phyloP scores from a whole-genome alignment of 2,329 filamentous ascomycete genomes.

The Aspergillus pseudonomiae region DNA sequence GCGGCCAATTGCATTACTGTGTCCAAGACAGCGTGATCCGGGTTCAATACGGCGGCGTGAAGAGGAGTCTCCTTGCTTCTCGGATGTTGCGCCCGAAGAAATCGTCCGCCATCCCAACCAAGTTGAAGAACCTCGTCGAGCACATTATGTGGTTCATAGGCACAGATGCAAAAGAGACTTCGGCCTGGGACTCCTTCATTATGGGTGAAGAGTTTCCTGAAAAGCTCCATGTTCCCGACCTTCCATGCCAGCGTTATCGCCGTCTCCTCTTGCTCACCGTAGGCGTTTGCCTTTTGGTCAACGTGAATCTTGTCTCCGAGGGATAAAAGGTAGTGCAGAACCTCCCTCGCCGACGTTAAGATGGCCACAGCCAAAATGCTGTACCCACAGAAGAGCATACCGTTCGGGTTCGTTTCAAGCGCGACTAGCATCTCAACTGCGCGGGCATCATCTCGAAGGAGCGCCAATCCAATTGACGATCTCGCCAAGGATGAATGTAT shows the following conservation, averaged over 20 bases:
- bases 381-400: not conserved
- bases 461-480: not conserved
- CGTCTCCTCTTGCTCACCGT: not conserved
- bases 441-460: not conserved
- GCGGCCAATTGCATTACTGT: not conserved
- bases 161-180: not conserved
- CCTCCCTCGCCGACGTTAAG: not conserved
- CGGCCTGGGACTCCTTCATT: not conserved
- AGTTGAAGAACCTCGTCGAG: not conserved
- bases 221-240: too few relatives aligned
- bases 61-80: not conserved
- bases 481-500: not conserved
- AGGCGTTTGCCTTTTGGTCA: not conserved
- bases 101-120: not conserved
- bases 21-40: not conserved
- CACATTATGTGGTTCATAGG: not conserved
- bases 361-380: not conserved
- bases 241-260: not conserved
- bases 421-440: not conserved
- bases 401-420: not conserved
- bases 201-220: not conserved
- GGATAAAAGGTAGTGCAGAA: not conserved
- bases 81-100: not conserved
- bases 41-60: not conserved
- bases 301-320: not conserved